A percentile compares a stretch with the other conserved stretches of the same genome.
phyloP scores from a whole-genome alignment of 2,329 filamentous ascomycete genomes.

The Pseudopyricularia cyperi region DNA sequence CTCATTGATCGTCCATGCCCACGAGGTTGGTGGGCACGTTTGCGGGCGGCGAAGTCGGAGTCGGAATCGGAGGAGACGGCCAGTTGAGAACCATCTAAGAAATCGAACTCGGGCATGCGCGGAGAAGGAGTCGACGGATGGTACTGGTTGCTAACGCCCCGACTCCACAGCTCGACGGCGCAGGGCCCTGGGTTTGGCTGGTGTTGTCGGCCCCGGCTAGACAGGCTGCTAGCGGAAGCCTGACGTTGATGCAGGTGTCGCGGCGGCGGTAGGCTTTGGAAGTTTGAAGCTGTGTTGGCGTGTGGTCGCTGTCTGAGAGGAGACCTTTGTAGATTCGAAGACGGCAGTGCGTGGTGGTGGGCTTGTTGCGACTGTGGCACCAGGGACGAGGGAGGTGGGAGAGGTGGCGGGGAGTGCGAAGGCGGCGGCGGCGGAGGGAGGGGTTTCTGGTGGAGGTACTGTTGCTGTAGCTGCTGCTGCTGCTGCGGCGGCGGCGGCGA shows the following conservation, averaged over 20 bases:
- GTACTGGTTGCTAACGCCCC: neutral
- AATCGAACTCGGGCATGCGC: constrained; percentile 8
- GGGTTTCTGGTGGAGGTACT: neutral
- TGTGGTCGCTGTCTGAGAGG: neutral
- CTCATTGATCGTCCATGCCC: constrained; percentile 57
- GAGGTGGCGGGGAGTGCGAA: neutral
- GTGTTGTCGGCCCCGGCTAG: neutral
- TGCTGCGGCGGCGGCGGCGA: neutral
- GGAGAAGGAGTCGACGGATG: neutral
- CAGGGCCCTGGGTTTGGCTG: neutral
- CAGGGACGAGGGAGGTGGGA: neutral
- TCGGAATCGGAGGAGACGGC: constrained; percentile 23
- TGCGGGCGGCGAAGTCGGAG: constrained; percentile 21
- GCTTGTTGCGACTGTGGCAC: neutral
- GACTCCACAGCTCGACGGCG: neutral
- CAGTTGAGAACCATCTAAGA: constrained; percentile 10
- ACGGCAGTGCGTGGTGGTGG: neutral
- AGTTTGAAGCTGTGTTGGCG: neutral
- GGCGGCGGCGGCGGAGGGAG: neutral
- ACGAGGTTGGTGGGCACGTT: constrained; percentile 10
- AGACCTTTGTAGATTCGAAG: neutral
- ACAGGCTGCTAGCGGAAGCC: neutral
- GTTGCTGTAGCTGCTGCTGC: neutral
- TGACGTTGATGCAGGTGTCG: neutral
- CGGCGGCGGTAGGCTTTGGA: neutral